phyloP scores from a whole-genome alignment of 129 eudicot genomes.

The Artemisia tridentata region DNA sequence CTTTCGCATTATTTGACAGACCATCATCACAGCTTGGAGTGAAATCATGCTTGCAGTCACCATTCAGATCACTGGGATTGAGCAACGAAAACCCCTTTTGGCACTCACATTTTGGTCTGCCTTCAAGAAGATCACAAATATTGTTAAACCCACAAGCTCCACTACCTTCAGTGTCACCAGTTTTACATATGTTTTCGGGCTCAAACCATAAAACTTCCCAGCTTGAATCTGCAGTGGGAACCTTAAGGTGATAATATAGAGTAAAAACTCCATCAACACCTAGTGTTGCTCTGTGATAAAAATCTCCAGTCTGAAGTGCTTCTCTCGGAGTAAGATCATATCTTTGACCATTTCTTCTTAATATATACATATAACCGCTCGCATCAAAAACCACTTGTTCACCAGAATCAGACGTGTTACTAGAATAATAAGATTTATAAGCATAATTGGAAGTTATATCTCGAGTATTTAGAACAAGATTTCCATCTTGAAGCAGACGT shows the following conservation, averaged over 20 bases:
- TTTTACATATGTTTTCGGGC: constrained; percentile 1
- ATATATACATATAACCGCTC: background rate
- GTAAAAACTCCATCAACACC: background rate
- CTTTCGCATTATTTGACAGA: background rate
- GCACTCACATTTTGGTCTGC: constrained; percentile 1
- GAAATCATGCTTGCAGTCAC: background rate
- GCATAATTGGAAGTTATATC: background rate
- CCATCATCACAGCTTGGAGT: background rate
- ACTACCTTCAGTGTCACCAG: background rate
- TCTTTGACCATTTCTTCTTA: constrained; percentile 1
- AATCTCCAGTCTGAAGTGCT: background rate
- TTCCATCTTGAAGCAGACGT: background rate
- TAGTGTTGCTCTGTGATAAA: background rate
- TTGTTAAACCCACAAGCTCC: constrained; percentile 1
- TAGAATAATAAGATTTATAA: background rate
- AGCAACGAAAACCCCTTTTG: background rate
- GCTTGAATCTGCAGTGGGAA: background rate
- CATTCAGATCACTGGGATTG: background rate
- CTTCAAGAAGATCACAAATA: background rate
- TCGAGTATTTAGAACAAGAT: background rate
- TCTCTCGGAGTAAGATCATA: background rate
- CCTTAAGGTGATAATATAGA: background rate
- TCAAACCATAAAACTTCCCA: background rate
- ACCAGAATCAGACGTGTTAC: background rate
- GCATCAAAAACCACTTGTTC: background rate